Conservation (phyloP, 2,329 filamentous ascomycete genomes). For the Stemphylium lycopersici region DNA sequence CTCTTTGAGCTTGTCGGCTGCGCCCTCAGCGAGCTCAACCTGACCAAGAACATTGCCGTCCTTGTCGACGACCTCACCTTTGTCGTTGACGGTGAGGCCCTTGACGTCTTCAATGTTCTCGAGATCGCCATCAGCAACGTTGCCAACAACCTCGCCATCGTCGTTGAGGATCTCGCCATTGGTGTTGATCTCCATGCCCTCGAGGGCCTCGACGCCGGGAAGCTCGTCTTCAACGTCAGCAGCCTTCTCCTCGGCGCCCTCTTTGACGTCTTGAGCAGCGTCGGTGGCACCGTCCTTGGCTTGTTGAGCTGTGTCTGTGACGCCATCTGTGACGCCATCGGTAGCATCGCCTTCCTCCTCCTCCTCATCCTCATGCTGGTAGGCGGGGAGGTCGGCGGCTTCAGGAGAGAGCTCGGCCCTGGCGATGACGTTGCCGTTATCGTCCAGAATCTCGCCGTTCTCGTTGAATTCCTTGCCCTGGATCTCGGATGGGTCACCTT, state of each 20-base stretch:
- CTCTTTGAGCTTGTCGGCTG: conserved; percentile 55
- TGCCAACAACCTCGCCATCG: conserved; percentile 57
- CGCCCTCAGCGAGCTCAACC: conserved; percentile 58
- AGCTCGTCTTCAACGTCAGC: conserved; percentile 57
- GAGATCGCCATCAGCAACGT: conserved; percentile 54
- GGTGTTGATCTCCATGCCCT: conserved; percentile 59
- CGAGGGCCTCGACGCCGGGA: conserved; percentile 58
- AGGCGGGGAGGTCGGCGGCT: conserved; percentile 48
- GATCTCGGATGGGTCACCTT: conserved; percentile 57
- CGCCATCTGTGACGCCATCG: conserved; percentile 28
- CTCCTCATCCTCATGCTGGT: conserved; percentile 33
- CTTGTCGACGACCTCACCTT: conserved; percentile 58
- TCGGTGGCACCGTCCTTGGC: conserved; percentile 43
- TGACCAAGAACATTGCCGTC: conserved; percentile 59
- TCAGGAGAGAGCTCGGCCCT: conserved; percentile 58
- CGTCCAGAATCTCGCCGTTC: conserved; percentile 61
- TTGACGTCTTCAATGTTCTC: conserved; percentile 52
- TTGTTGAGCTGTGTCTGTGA: conserved; percentile 21
- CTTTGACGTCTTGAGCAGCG: conserved; percentile 33
- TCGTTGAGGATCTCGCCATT: conserved; percentile 58
- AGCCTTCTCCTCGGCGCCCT: conserved; percentile 39
- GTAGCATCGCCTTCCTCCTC: conserved; percentile 34
- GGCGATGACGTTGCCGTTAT: conserved; percentile 60
- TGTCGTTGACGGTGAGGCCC: conserved; percentile 58
- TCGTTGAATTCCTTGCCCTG: conserved; percentile 58